Base-by-base conservation (phyloP, 1,284 basidiomycete species). In the Butyriboletus appendiculatus region DNA sequence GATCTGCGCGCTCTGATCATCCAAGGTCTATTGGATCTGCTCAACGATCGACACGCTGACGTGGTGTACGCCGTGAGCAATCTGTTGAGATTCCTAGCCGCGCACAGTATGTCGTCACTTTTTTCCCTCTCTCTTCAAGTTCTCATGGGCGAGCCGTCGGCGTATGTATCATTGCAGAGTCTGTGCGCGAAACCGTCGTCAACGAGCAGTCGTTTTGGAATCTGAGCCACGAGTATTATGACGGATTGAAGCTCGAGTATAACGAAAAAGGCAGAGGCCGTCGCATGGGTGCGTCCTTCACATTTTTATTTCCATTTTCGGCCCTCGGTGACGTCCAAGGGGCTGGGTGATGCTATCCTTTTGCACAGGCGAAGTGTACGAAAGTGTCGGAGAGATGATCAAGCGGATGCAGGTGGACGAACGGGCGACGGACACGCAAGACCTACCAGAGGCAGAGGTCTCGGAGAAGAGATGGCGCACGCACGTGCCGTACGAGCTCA, bases 301-400 rank as follows among this genome's bases (percentile, higher is more conserved):
- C 20, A 5, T n/a, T n/a, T 20, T 26, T 11, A 1, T 30, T 30
- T 20, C 32, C 14, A 1, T 30, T 30, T 20, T 16, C 40, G 4
- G 2, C 4, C 4, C 22, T n/a, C n/a, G n/a, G n/a, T n/a, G 22
- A 6, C 26, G 26, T 6, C 26, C 26, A 20, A 11, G 38, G 4
- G 18, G 4, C n/a, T n/a, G 18, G 28, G 41, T 53, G 33, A 56
- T 24, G 42, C 4, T 15, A 9, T 45, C 20, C 1, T 33, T 42
- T 26, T 4, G 12, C 18, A 8, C 45, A 67, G 65, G 55, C 1
- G 66, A 67, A 47, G 65, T 67, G 11, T 68, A 67, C 28, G 40
- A 57, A 24, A 59, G 64, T 1, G 56, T 67, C n/a, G 53, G 64
- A 24, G 45, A 22, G 12, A 50, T 69, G 64, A 67, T 67, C 35